Percentiles rank a stretch among this genome's conserved stretches.
phyloP scores from a whole-genome alignment of 805 yeast genomes.

The Candida manassasensis region DNA sequence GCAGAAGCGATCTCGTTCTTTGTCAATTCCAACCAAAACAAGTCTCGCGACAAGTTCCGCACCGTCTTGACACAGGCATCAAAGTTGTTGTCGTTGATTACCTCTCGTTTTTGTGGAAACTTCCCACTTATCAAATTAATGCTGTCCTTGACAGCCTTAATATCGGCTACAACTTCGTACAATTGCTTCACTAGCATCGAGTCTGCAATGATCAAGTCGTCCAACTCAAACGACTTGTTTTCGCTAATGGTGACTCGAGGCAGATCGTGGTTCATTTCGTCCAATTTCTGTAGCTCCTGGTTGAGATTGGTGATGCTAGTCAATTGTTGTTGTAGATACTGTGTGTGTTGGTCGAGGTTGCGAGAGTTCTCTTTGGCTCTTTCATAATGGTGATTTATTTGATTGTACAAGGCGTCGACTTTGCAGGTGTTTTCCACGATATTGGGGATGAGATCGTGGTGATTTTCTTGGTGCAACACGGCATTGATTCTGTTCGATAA shows the following conservation, averaged over 20 bases:
- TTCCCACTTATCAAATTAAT: slow-evolving; percentile 52
- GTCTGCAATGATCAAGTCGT: slow-evolving; percentile 36
- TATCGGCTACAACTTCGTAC: slow-evolving; percentile 59
- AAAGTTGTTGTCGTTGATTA: slow-evolving; percentile 28
- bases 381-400: slow-evolving; percentile 29
- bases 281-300: slow-evolving; percentile 19
- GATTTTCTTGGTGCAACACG: slow-evolving; percentile 11
- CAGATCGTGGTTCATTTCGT: slow-evolving; percentile 19
- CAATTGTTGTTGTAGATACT: slow-evolving; percentile 25
- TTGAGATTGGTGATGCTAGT: slow-evolving; percentile 19
- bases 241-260: slow-evolving; percentile 13
- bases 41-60: slow-evolving; percentile 34
- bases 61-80: slow-evolving; percentile 33
- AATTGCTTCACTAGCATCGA: slow-evolving; percentile 50
- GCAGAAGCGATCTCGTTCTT: slow-evolving; percentile 26
- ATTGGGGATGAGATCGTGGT: slow-evolving; percentile 12
- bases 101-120: slow-evolving; percentile 29
- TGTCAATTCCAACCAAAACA: slow-evolving; percentile 38
- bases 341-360: slow-evolving; percentile 26
- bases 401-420: slow-evolving; percentile 25
- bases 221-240: slow-evolving; percentile 18
- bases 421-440: slow-evolving; percentile 16
- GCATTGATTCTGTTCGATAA: slow-evolving; percentile 16
- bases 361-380: slow-evolving; percentile 34
- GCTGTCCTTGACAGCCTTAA: slow-evolving; percentile 69